A percentile compares a stretch with the other conserved stretches of the same genome.
Conservation (phyloP, 345 rosid species). For the Carallia pectinifolia region DNA sequence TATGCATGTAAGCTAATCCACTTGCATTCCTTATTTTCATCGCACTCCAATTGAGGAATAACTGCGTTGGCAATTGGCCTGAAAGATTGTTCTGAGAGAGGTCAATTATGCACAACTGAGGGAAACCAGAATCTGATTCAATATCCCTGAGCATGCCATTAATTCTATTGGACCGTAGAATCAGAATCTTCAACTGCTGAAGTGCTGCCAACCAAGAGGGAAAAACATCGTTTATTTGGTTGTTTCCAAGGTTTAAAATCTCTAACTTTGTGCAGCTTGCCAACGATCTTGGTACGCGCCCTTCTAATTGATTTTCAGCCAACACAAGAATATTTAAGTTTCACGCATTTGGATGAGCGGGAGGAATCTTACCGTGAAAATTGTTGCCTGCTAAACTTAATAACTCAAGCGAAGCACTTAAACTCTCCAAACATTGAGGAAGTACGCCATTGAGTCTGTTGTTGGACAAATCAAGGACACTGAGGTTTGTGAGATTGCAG, state of each 20-base stretch:
- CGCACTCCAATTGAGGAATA: conserved; percentile 1
- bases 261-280: conserved; percentile 6
- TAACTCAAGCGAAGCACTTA: background rate
- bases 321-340: background rate
- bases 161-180: conserved; percentile 11
- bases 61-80: background rate
- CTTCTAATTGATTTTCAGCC: background rate
- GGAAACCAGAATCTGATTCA: background rate
- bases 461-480: background rate
- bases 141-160: background rate
- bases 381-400: background rate
- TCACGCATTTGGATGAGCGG: background rate
- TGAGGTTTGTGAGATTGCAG: background rate
- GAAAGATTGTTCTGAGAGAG: conserved; percentile 8
- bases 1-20: background rate
- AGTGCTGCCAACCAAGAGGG: conserved; percentile 17
- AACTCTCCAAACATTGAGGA: conserved; percentile 5
- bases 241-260: conserved; percentile 5
- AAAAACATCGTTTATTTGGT: conserved; percentile 8
- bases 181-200: background rate
- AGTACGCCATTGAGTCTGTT: conserved; percentile 10
- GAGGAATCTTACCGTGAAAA: conserved; percentile 1
- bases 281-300: conserved; percentile 16
- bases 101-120: background rate
- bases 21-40: background rate